phyloP scores from a whole-genome alignment of 2,329 filamentous ascomycete species.

The Sclerotinia sclerotiorum region DNA sequence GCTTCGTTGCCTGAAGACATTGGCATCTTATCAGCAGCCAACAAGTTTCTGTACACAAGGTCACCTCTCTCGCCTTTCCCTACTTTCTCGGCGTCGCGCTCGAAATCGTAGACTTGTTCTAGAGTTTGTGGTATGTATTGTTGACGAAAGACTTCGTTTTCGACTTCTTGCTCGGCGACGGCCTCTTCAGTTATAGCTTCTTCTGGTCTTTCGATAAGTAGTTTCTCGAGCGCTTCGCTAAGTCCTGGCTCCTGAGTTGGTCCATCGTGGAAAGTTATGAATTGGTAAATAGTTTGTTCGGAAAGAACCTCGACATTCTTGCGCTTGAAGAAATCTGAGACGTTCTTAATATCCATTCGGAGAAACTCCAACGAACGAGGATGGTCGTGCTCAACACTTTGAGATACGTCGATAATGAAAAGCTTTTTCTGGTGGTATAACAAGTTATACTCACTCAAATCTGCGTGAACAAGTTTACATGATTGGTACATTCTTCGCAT shows the following conservation, averaged over 20 bases:
- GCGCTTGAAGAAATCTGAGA: constrained; percentile 85
- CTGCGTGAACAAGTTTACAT: constrained; percentile 89
- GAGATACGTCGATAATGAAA: constrained; percentile 96
- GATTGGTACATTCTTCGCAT: constrained; percentile 94
- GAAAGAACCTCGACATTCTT: constrained; percentile 79
- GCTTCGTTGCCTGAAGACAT: constrained; percentile 45
- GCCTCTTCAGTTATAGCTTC: constrained; percentile 56
- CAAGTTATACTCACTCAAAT: constrained; percentile 97
- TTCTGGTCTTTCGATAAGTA: constrained; percentile 60
- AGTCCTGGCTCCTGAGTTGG: constrained; percentile 62
- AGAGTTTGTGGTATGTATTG: constrained; percentile 96
- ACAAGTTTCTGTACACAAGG: constrained; percentile 81
- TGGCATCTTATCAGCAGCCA: constrained; percentile 63
- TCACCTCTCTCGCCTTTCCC: constrained; percentile 70
- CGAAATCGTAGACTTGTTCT: constrained; percentile 94
- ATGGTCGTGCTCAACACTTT: constrained; percentile 96
- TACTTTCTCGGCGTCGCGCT: constrained; percentile 81
- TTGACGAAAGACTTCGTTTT: constrained; percentile 90
- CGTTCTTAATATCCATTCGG: constrained; percentile 98
- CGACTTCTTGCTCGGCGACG: constrained; percentile 64
- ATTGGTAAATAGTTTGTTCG: constrained; percentile 80
- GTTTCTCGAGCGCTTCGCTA: constrained; percentile 59
- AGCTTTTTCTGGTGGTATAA: constrained; percentile 80
- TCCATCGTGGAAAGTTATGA: constrained; percentile 67
- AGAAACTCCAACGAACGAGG: constrained; percentile 89